Evolutionary conservation across 139 green algal genomes (phyloP), one percentile per base, ranked within the genome.

Genomic region (Closterium sp.): DNA sequence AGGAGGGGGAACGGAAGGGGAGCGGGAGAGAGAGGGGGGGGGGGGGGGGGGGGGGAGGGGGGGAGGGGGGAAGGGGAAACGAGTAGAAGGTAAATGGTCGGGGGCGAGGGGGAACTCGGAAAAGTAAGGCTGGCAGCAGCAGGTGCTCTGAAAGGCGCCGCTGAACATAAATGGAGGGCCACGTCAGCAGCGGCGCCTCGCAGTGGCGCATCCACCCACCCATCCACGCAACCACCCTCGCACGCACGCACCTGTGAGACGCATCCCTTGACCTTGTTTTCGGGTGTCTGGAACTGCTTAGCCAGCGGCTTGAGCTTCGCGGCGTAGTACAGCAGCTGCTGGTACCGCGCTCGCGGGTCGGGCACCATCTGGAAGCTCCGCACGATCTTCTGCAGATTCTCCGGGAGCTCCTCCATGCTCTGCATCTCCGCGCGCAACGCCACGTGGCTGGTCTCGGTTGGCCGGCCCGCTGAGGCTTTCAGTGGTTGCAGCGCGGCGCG

Each of bases 271-370:
- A 99, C 98, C 91, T 99, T 99, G 96, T 99, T 98, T 34, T 97
- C 89, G 4, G 93, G 21, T 12, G 81, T 55, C 28, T 93, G 89
- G 34, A 88, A 33, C 69, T 94, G 90, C 25, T 88, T 87, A 1
- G 89, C 19, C 31, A 96, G 86, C 35, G 89, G 43, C 34, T 89
- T 90, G 4, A 99, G 95, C 95, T 99, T 99, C 30, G 96, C 96
- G 10, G 97, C 98, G 91, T 97, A 99, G 91, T 97, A 98, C 32
- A 99, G 95, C 31, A 99, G 96, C 96, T 99, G 98, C 95, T 99
- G 98, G 95, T 99, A 99, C 12, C 95, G 88, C 33, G 89, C 43
- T 87, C 94, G 95, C 85, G 95, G 93, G 36, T 96, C 95, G 6
- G 93, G 95, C 30, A 96, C 95, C 86, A 43, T 34, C 36, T 95